Percentiles rank a stretch among this genome's conserved stretches.
Evolutionary conservation across 2,329 filamentous ascomycete species (phyloP).

Genomic region (Colletotrichum sojae): DNA sequence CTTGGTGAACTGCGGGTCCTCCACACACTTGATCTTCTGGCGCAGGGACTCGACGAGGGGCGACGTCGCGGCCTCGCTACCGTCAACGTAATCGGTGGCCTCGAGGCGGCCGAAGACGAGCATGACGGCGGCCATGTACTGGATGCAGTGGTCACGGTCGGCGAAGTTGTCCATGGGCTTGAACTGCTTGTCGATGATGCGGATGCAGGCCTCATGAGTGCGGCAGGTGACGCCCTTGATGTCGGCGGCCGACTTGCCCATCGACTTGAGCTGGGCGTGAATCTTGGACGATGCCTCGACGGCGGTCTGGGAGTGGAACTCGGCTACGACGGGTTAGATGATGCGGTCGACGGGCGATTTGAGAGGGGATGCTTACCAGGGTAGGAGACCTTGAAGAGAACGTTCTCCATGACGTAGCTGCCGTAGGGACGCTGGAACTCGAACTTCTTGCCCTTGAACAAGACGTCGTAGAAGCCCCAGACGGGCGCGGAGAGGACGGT

Average conservation of each 20-base stretch:
- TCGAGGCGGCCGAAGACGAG: constrained; percentile 94
- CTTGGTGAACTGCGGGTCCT: constrained; percentile 93
- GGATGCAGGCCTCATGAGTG: constrained; percentile 97
- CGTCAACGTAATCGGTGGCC: constrained; percentile 94
- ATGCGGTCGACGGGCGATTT: neutral
- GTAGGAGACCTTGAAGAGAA: constrained; percentile 99
- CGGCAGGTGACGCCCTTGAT: constrained; percentile 95
- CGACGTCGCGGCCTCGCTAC: constrained; percentile 91
- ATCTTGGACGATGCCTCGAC: constrained; percentile 95
- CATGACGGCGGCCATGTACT: constrained; percentile 99
- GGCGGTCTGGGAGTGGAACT: constrained; percentile 99
- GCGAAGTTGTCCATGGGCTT: constrained; percentile 99
- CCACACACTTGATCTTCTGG: constrained; percentile 94
- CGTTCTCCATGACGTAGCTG: constrained; percentile 99
- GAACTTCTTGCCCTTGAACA: constrained; percentile 97
- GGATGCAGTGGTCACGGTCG: constrained; percentile 98
- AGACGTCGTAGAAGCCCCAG: constrained; percentile 99
- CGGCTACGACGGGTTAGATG: constrained; percentile 64
- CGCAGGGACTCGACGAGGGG: constrained; percentile 91
- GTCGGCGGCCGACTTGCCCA: constrained; percentile 93
- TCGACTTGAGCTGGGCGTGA: constrained; percentile 82
- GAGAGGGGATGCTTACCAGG: constrained; percentile 73
- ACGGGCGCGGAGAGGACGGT: constrained; percentile 92
- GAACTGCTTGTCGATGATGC: constrained; percentile 99
- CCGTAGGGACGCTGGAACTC: constrained; percentile 96